Base-by-base conservation (phyloP, 73 alveolate genomes). In the Tetrahymena malaccensis region DNA sequence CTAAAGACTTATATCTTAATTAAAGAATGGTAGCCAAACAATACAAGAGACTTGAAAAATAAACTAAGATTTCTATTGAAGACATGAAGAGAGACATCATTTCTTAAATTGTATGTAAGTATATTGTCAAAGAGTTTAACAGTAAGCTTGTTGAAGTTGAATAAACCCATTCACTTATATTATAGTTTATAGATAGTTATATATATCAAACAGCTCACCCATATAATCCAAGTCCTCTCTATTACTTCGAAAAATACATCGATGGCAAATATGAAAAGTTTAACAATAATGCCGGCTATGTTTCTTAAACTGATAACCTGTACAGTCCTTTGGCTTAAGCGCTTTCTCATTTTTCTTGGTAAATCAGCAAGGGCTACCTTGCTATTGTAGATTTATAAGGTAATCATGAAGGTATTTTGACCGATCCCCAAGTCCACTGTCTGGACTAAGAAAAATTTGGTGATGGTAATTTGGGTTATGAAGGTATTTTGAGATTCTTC, bases 241-340 rank as follows among this genome's bases (percentile, higher is more conserved):
- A 96, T 70, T 96, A 93, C 34, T 97, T 94, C 13, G 98, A 96
- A 95, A 96, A 96, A 85, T 95, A 57, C 37, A 89, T 96, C 37
- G 94, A 95, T 55, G 98, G 98, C 13, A 35, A 84, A 34, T 96
- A 96, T 85, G 95, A 85, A 95, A 96, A 96, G 94, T 96, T 93
- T 94, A 95, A 96, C 85, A 96, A 95, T 57, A 96, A 96, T 93
- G 96, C 98, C 21, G 98, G 98, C 40, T 95, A 96, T 96, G 93
- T 89, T 55, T 34, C 93, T 94, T 35, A 58, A 22, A 33, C 85
- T 31, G 94, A 85, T 33, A 94, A 96, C 43, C 96, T 57, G 16
- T 95, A 93, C 85, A 85, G 97, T 34, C 58, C 94, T 55, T 50
- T 96, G 34, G 98, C 98, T 7, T 83, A 96, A 85, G 84, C 96